Base-by-base conservation (phyloP, 1,284 basidiomycete genomes). In the Ustilago lituana region DNA sequence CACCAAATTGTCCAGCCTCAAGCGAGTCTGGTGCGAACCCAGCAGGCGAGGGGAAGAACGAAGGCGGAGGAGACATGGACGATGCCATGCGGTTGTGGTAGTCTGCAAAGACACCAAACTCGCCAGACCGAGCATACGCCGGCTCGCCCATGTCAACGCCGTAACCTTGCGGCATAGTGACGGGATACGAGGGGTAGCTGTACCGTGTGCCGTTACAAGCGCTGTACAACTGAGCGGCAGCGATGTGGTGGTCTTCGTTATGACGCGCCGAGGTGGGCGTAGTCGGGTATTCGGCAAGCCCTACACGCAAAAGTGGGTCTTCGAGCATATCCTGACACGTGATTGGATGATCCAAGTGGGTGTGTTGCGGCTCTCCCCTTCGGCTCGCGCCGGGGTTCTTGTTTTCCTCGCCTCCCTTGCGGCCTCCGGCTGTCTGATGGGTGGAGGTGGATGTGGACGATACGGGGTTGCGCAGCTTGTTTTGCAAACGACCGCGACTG, bases 241-340 rank as follows among this genome's bases (percentile, higher is more conserved):
- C 62, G n/a, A 65, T 65, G 24, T 58, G 55, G 17, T 65, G 62
- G 26, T 65, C 62, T 11, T 65, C 55, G 22, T 65, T 65, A 51
- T 65, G 47, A 15, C 40, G 40, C 23, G 41, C 20, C 4, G 55
- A 54, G 4, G 35, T 47, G 20, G 51, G 41, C 5, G 49, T 45
- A 4, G 31, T 12, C 6, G 62, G 50, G 39, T 58, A 54, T n/a
- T 65, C 62, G 7, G 46, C n/a, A 12, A 65, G 37, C 12, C 62
- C 62, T 3, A 65, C 62, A 15, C 62, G 62, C 47, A 65, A 24
- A 32, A 43, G 36, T 8, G 62, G 55, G 20, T 65, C 62, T 20
- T 65, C 62, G 29, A 65, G 55, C 41, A 47, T 17, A 15, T 54
- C 55, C 10, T 65, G 43, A n/a, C 17, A 36, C 11, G 11, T 19